Conservation (phyloP, 441 rosid species). For the Jatropha multifida region DNA sequence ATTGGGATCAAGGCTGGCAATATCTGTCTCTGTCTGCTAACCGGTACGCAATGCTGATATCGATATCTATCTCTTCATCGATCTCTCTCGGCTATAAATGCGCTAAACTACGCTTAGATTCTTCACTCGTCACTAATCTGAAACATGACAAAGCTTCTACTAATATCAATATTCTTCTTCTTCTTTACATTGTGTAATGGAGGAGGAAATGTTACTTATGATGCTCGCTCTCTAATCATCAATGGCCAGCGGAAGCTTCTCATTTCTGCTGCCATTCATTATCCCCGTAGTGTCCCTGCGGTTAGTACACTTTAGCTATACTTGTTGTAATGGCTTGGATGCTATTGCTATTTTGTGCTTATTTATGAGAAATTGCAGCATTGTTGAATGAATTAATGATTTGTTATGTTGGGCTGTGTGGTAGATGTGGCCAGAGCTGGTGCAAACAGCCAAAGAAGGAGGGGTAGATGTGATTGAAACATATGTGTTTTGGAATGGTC, state of each 20-base stretch:
- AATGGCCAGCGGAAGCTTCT: constrained; percentile 78
- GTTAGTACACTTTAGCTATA: constrained; percentile 32
- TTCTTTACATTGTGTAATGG: constrained; percentile 6
- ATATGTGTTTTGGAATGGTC: constrained; percentile 96
- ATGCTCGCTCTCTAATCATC: constrained; percentile 72
- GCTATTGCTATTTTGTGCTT: too few relatives aligned
- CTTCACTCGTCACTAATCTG: neutral
- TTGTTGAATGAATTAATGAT: neutral
- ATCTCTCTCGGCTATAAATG: too few relatives aligned
- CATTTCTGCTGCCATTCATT: constrained; percentile 93
- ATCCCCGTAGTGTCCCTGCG: constrained; percentile 95
- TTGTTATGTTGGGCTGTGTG: neutral
- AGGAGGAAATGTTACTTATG: constrained; percentile 68
- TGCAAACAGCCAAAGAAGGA: constrained; percentile 87
- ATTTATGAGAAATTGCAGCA: too few relatives aligned
- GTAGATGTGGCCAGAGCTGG: constrained; percentile 94
- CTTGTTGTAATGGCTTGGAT: too few relatives aligned
- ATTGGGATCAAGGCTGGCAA: too few relatives aligned
- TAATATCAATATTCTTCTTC: neutral
- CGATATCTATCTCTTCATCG: too few relatives aligned
- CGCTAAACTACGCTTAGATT: neutral
- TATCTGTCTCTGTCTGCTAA: too few relatives aligned
- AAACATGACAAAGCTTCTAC: neutral
- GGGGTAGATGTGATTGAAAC: constrained; percentile 82
- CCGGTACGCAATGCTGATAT: too few relatives aligned